These are phyloP conservation scores for Paramecium biaurelia DNA, from an alignment of 73 alveolate genomes.

Conservation along the genomic window DNA sequence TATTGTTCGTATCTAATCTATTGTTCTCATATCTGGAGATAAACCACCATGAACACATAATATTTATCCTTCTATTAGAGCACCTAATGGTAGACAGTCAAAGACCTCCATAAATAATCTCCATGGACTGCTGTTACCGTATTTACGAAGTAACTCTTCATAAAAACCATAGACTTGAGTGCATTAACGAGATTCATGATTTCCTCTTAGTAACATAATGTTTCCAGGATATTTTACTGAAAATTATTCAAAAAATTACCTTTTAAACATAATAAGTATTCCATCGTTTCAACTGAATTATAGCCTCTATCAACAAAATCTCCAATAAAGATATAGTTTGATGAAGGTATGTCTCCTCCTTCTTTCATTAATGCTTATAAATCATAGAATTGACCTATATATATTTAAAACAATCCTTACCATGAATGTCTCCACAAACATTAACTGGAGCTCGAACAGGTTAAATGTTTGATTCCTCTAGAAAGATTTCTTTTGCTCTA, in stretches of 20 bases:
- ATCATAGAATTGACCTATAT: slow-evolving; percentile 64
- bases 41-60: slow-evolving; percentile 96
- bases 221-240: slow-evolving; percentile 59
- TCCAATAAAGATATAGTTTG: slow-evolving; percentile 83
- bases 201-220: slow-evolving; percentile 65
- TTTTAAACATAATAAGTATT: slow-evolving; percentile 65
- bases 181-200: slow-evolving; percentile 65
- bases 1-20: slow-evolving; percentile 80
- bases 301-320: slow-evolving; percentile 87
- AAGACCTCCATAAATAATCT: slow-evolving; percentile 79
- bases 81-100: slow-evolving; percentile 78
- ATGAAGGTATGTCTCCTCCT: slow-evolving; percentile 79
- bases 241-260: slow-evolving; percentile 50
- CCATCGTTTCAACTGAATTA: slow-evolving; percentile 78
- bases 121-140: slow-evolving; percentile 89
- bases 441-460: slow-evolving; percentile 77
- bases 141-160: slow-evolving; percentile 83
- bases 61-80: slow-evolving; percentile 85
- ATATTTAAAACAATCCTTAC: not conserved
- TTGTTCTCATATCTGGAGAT: slow-evolving; percentile 86
- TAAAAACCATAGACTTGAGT: slow-evolving; percentile 77
- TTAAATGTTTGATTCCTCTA: slow-evolving; percentile 72
- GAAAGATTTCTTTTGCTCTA: slow-evolving; percentile 76
- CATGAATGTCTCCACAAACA: slow-evolving; percentile 89
- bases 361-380: slow-evolving; percentile 60